Conservation (phyloP, 768 basidiomycete species). For the Boletus patriciae region DNA sequence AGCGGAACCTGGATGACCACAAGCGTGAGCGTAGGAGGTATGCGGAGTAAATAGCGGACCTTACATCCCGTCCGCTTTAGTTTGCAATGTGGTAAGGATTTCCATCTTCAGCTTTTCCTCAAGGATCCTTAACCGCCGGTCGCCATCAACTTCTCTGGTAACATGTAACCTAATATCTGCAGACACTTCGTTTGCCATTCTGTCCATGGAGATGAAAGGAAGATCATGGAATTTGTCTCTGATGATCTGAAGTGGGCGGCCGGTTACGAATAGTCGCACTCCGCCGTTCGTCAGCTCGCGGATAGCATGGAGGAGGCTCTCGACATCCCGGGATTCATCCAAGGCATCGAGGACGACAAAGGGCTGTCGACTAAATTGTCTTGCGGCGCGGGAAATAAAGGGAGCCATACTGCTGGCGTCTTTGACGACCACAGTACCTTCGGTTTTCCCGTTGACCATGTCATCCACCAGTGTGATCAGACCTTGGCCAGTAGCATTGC, state of each 20-base stretch:
- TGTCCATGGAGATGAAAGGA: constrained; percentile 10
- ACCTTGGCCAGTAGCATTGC: neutral
- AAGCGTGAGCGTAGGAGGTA: neutral
- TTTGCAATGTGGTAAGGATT: neutral
- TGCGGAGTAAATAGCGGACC: neutral
- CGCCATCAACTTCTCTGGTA: neutral
- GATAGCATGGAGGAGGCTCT: constrained; percentile 2
- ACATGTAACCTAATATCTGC: constrained; percentile 13
- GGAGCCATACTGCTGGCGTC: neutral
- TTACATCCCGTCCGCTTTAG: constrained; percentile 15
- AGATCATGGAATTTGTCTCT: neutral
- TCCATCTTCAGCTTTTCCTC: neutral
- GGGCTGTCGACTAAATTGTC: neutral
- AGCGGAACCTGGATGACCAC: constrained; percentile 15
- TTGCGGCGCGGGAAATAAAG: neutral
- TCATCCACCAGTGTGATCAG: neutral
- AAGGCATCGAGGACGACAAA: constrained; percentile 18
- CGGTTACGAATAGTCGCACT: constrained; percentile 13
- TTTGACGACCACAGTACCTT: neutral
- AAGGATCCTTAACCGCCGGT: constrained; percentile 1
- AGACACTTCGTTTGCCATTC: neutral
- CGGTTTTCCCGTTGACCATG: neutral
- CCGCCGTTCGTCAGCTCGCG: neutral
- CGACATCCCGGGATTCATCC: constrained; percentile 13
- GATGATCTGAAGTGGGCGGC: constrained; percentile 12